A percentile compares a stretch with the other conserved stretches of the same genome.
Conservation (phyloP, 139 green algal species). For the Coccomyxa sp. region DNA sequence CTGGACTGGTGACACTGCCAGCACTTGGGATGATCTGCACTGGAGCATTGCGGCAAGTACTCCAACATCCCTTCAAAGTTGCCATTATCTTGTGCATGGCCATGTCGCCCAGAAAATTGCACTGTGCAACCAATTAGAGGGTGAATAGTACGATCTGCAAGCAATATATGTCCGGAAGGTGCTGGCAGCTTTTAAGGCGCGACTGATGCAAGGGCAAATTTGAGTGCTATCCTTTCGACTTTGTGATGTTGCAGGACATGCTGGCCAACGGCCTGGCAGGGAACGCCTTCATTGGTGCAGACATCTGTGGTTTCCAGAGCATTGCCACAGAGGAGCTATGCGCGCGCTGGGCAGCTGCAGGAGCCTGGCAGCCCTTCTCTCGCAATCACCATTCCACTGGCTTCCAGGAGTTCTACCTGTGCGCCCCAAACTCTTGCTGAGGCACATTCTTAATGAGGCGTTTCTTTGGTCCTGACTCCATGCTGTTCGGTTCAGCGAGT, state of each 20-base stretch:
- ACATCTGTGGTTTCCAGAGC: slow-evolving; percentile 40
- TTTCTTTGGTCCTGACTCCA: background rate
- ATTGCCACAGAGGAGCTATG: slow-evolving; percentile 56
- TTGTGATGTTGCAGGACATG: background rate
- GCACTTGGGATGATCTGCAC: slow-evolving; percentile 28
- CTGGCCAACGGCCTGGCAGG: background rate
- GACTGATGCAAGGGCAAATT: background rate
- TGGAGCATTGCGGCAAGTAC: slow-evolving; percentile 18
- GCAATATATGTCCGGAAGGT: no score
- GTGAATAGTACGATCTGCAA: background rate
- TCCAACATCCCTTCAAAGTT: background rate
- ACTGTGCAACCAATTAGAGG: background rate
- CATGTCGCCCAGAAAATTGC: background rate
- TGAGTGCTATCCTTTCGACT: background rate
- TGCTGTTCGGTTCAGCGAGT: background rate
- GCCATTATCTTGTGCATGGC: background rate
- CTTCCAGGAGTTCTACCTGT: slow-evolving; percentile 60
- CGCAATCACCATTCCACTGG: slow-evolving; percentile 46
- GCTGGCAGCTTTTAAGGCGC: no score
- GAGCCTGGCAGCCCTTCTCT: slow-evolving; percentile 65
- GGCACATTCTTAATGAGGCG: background rate
- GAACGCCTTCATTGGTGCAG: slow-evolving; percentile 4
- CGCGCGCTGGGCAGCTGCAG: slow-evolving; percentile 52
- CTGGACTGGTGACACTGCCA: slow-evolving; percentile 57
- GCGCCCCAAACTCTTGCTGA: no score